Base-by-base conservation (phyloP, 2,329 filamentous ascomycete genomes). In the Fusarium nelsonii region DNA sequence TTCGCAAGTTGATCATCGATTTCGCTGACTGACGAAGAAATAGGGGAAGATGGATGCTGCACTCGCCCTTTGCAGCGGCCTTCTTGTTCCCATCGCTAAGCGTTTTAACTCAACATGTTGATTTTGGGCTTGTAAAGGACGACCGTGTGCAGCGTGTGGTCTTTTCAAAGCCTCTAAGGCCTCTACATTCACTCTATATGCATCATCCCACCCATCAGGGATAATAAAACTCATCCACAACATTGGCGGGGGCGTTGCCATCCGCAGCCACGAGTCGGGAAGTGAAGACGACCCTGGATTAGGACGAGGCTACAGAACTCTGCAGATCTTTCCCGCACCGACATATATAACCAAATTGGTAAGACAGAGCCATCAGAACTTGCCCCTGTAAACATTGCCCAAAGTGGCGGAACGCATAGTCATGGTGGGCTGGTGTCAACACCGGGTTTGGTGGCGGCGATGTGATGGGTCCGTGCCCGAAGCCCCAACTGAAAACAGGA, bases 291-390 rank as follows among this genome's bases (percentile, higher is more conserved):
- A 34, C 44, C 44, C 44, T 48, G 28, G n/a, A 48, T 48, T 20
- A 34, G 44, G 44, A 48, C 28, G 44, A 48, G 44, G 44, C 44
- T 48, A 20, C 44, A 48, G 44, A 48, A 34, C 26, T 48, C n/a
- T 40, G 37, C 37, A 40, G 37, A 40, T 40, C 37, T 40, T 40
- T 40, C 14, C 37, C 37, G 4, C 44, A 34, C 28, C 15, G 26
- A 34, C 23, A 8, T 16, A 48, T 14, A 12, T 48, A 48, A 30
- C 44, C 44, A 34, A 20, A 33, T 48, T 48, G 28, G 34, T 15
- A 48, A 34, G 18, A 34, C 15, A 36, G 15, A 36, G 15, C 14
- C 11, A 36, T 36, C 34, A 15, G 14, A 36, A 36, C 15, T 16
- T 36, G 14, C 34, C 34, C 8, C 34, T 15, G 15, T 16, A 14